A percentile compares a stretch with the other conserved stretches of the same genome.
phyloP scores from a whole-genome alignment of 768 basidiomycete genomes.

The Lyophyllum shimeji region DNA sequence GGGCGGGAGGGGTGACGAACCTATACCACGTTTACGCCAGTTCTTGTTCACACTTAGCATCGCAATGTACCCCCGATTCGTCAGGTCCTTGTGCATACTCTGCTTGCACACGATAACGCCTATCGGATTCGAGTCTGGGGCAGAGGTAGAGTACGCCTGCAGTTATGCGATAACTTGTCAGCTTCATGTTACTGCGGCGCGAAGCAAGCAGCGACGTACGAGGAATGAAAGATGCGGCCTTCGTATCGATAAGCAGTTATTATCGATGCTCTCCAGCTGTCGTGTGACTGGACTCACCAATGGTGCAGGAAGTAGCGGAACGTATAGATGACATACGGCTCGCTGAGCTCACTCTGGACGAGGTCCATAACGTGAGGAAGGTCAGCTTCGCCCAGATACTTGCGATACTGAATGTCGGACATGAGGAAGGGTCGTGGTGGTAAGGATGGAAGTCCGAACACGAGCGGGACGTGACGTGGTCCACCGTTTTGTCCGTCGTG shows the following conservation, averaged over 20 bases:
- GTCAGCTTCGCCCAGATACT: conserved; percentile 75
- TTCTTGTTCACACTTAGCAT: conserved; percentile 90
- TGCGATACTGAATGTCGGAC: conserved; percentile 60
- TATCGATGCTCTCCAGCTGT: conserved; percentile 19
- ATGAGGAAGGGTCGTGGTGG: conserved; percentile 20
- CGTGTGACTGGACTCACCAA: conserved; percentile 67
- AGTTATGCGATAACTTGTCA: neutral
- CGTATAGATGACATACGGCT: conserved; percentile 95
- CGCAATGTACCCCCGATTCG: conserved; percentile 93
- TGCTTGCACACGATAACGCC: conserved; percentile 98
- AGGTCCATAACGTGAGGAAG: conserved; percentile 82
- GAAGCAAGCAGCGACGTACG: conserved; percentile 32
- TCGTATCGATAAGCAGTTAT: conserved; percentile 16
- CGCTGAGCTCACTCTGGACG: conserved; percentile 89
- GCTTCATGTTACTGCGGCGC: neutral
- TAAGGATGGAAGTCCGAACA: conserved; percentile 5
- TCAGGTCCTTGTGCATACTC: conserved; percentile 72
- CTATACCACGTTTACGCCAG: conserved; percentile 90
- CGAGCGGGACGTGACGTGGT: conserved; percentile 10
- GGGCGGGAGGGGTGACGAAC: conserved; percentile 49
- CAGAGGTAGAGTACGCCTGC: conserved; percentile 59
- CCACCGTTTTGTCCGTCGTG: neutral
- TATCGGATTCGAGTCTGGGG: conserved; percentile 54
- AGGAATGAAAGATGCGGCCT: conserved; percentile 92
- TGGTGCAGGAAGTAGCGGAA: conserved; percentile 96